Evolutionary conservation across 2,329 filamentous ascomycete genomes (phyloP).

Genomic region (Cadophora gregata): DNA sequence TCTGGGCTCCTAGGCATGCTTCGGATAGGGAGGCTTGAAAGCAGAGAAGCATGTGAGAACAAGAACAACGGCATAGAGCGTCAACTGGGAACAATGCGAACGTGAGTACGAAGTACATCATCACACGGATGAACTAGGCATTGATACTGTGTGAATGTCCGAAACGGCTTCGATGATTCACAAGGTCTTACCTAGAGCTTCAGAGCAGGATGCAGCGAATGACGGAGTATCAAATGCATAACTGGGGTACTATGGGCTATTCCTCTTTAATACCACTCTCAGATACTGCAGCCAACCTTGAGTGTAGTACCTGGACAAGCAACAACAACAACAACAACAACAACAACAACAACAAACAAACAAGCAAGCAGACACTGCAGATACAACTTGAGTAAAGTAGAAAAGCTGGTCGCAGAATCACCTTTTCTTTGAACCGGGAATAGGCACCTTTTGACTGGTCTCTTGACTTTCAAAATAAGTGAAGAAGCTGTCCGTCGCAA

Average conservation of each 20-base stretch:
- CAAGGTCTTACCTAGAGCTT: conserved; percentile 8
- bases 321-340: conserved; percentile 8
- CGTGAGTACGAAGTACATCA: no score
- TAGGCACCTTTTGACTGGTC: neutral
- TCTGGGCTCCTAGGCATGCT: neutral
- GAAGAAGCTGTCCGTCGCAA: neutral
- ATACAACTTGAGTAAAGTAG: neutral
- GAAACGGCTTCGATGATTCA: conserved; percentile 14
- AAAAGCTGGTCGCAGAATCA: neutral
- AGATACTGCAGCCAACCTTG: neutral
- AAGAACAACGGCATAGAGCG: neutral
- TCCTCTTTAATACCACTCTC: conserved; percentile 7
- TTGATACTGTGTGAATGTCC: conserved; percentile 4
- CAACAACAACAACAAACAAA: conserved; percentile 2
- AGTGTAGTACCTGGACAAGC: neutral
- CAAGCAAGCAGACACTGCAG: neutral
- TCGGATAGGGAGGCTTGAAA: conserved; percentile 7
- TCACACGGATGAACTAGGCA: no score
- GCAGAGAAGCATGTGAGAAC: neutral
- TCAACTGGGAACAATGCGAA: neutral
- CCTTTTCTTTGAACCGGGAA: neutral
- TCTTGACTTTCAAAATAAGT: neutral
- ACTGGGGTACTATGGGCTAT: conserved; percentile 9
- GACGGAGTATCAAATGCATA: conserved; percentile 8
- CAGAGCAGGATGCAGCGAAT: conserved; percentile 13